Base-by-base conservation (phyloP, 768 basidiomycete genomes). In the Boletus subparvulus region DNA sequence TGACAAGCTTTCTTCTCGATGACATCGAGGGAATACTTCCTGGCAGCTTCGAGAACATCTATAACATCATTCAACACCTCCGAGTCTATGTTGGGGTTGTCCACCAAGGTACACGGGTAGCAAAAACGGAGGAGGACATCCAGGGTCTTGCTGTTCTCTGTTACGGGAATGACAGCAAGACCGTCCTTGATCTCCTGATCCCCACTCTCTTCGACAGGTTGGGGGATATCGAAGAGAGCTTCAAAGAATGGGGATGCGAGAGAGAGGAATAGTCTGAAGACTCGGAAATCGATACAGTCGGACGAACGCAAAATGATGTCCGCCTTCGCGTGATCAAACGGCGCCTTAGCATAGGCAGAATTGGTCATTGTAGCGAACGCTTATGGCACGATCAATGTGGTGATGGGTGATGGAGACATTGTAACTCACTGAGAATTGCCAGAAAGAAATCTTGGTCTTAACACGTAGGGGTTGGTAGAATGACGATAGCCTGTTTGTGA, bases 171-270 rank as follows among this genome's bases (percentile, higher is more conserved):
- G 33, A 35, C 33, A 35, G 33, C 33, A 14, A 35, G 33, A 35
- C 33, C 33, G 6, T 14, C 33, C 5, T 14, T 35, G 33, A 32
- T 32, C 3, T 59, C 60, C 42, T 56, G 61, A 14, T 61, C 58
- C 9, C 41, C 36, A 7, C 11, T 43, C 8, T 13, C 58, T 41
- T 59, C 32, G 4, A 37, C n/a, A 2, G 69, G 60, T 45, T 74
- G 67, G 1, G 69, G 68, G 2, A 71, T 54, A 17, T 56, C 50
- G 47, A 76, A 72, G 61, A 77, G 69, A 14, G 63, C 55, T 33
- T 65, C 56, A 43, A 75, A 78, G 47, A 74, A 62, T 0, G 71
- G 52, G 32, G 55, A 55, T 14, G 53, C 52, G 59, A 69, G 62
- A 14, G 65, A 61, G 17, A 75, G 69, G 37, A 75, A 67, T 19